Percentiles rank a stretch among this genome's conserved stretches.
These are phyloP conservation scores for Ustilago loliicola DNA, from an alignment of 1,284 basidiomycete species.

Conservation along the genomic window DNA sequence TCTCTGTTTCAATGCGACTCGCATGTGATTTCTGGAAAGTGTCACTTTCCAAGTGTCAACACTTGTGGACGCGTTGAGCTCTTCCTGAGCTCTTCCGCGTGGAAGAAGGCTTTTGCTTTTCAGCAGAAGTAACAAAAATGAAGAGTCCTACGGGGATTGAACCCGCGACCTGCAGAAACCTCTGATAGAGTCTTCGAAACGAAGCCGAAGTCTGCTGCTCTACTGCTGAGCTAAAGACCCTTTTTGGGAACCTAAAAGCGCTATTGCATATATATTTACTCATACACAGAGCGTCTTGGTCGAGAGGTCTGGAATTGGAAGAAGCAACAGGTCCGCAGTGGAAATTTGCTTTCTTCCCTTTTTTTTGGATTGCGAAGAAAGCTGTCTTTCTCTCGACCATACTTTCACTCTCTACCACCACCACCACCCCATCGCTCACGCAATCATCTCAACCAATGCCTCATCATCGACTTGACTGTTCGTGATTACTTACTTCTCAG, in stretches of 20 bases:
- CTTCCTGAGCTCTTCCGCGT: not conserved
- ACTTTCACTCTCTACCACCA: not conserved
- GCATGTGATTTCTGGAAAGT: conserved; percentile 47
- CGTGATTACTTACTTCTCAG: not conserved
- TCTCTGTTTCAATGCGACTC: conserved; percentile 18
- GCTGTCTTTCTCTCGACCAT: not conserved
- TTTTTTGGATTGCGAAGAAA: not conserved
- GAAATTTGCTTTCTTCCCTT: not conserved
- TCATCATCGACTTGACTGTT: not conserved
- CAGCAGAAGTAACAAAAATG: conserved; percentile 7
- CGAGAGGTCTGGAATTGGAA: not conserved
- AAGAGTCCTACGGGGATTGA: conserved; percentile 59
- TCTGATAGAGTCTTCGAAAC: conserved; percentile 1
- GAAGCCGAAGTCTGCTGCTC: conserved; percentile 57
- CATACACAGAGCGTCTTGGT: not conserved
- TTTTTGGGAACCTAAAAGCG: not conserved
- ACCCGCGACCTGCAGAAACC: conserved; percentile 58
- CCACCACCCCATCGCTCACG: not conserved
- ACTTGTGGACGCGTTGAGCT: not conserved
- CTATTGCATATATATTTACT: not conserved
- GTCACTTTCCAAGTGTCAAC: conserved; percentile 26
- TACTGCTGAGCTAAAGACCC: conserved; percentile 62
- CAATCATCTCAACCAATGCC: not conserved
- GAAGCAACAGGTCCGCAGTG: not conserved
- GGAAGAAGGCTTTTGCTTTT: not conserved